phyloP scores from a whole-genome alignment of 179 eudicot genomes.

The Vitellaria paradoxa region DNA sequence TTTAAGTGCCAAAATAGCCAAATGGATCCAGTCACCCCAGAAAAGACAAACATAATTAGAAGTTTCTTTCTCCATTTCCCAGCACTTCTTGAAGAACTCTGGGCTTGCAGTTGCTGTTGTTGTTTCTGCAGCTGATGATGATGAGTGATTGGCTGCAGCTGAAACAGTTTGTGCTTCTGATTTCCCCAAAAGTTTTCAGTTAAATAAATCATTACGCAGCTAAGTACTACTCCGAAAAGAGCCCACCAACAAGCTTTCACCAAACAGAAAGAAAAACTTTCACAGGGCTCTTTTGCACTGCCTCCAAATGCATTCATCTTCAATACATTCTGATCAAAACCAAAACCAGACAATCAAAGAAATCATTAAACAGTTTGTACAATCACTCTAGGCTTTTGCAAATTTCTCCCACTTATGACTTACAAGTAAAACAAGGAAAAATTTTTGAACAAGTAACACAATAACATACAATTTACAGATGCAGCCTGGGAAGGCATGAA shows the following conservation, averaged over 20 bases:
- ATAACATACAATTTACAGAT: neutral
- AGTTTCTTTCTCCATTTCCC: constrained; percentile 60
- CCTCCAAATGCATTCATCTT: constrained; percentile 18
- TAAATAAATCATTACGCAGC: constrained; percentile 31
- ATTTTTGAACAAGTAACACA: neutral
- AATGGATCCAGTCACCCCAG: constrained; percentile 38
- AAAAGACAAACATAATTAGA: constrained; percentile 33
- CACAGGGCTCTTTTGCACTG: constrained; percentile 24
- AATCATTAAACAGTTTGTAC: neutral
- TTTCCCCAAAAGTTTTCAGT: constrained; percentile 26
- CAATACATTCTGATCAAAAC: constrained; percentile 19
- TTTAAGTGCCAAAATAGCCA: constrained; percentile 45
- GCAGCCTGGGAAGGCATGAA: neutral
- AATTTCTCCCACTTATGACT: neutral
- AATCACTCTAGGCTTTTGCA: neutral
- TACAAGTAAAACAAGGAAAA: neutral
- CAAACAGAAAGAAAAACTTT: constrained; percentile 31
- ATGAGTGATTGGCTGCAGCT: constrained; percentile 26
- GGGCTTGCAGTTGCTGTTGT: constrained; percentile 43
- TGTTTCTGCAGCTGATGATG: constrained; percentile 35
- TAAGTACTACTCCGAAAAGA: constrained; percentile 39
- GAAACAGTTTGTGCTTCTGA: constrained; percentile 27
- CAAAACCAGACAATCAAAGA: constrained; percentile 19
- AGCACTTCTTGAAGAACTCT: constrained; percentile 37
- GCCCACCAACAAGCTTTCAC: constrained; percentile 45